Conservation (phyloP, 306 rosid species). For the Quercus parvula region DNA sequence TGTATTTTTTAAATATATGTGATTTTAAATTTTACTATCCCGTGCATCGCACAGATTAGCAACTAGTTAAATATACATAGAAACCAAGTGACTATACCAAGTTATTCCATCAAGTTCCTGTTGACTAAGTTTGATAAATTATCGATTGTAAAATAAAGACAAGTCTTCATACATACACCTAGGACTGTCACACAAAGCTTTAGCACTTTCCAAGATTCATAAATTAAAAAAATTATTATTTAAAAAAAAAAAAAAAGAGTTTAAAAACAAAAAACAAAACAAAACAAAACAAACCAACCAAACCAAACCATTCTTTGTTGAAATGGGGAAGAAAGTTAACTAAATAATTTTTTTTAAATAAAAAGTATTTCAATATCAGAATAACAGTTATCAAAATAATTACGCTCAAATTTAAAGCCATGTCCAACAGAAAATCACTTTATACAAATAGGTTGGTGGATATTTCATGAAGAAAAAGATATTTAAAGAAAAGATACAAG, state of each 20-base stretch:
- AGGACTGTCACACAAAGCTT: background rate
- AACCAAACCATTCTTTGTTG: background rate
- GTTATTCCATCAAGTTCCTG: background rate
- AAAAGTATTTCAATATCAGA: background rate
- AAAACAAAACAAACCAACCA: too few species aligned
- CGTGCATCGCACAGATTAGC: too few species aligned
- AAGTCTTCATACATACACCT: background rate
- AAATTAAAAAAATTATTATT: background rate
- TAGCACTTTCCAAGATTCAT: background rate
- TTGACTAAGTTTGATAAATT: background rate
- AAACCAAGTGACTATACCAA: constrained; percentile 1
- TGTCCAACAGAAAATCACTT: background rate
- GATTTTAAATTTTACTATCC: too few species aligned
- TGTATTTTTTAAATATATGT: too few species aligned
- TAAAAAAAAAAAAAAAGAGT: background rate
- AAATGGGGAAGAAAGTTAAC: background rate
- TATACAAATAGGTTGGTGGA: background rate
- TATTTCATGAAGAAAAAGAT: background rate
- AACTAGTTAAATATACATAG: too few species aligned
- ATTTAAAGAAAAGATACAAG: background rate
- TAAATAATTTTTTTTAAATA: background rate
- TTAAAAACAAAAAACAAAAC: background rate
- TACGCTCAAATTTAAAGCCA: background rate
- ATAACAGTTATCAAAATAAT: background rate
- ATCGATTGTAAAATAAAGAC: background rate